Conservation (phyloP, 2,329 filamentous ascomycete species). For the Thielaviopsis euricoi region DNA sequence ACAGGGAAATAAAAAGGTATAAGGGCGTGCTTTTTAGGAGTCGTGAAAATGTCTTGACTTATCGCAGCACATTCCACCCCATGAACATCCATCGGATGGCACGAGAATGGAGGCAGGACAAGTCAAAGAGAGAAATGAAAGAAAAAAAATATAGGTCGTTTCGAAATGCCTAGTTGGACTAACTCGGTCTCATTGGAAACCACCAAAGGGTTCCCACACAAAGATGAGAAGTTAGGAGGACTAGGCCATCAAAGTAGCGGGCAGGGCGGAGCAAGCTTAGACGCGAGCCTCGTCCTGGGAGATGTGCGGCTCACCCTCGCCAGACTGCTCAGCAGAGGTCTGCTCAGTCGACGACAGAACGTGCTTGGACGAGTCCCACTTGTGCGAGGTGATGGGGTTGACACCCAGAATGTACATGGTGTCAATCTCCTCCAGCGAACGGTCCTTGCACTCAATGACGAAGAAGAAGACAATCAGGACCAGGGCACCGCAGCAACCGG, state of each 20-base stretch:
- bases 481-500: constrained; percentile 46
- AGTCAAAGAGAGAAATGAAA: neutral
- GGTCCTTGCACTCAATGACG: constrained; percentile 55
- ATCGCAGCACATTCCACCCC: neutral
- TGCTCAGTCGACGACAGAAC: constrained; percentile 8
- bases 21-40: neutral
- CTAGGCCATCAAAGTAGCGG: neutral
- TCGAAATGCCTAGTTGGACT: neutral
- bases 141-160: neutral
- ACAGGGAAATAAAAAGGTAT: constrained; percentile 1
- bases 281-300: constrained; percentile 9
- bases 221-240: neutral
- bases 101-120: neutral
- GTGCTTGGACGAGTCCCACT: constrained; percentile 18
- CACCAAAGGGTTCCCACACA: neutral
- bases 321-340: constrained; percentile 11
- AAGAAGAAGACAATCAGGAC: constrained; percentile 58
- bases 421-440: constrained; percentile 60
- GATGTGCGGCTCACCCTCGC: constrained; percentile 8
- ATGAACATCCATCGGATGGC: neutral
- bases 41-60: neutral
- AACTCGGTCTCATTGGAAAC: neutral
- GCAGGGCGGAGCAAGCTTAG: neutral
- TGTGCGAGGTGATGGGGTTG: constrained; percentile 30
- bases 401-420: constrained; percentile 49